Base-by-base conservation (phyloP, 2,329 filamentous ascomycete genomes). In the Neonectria hederae region DNA sequence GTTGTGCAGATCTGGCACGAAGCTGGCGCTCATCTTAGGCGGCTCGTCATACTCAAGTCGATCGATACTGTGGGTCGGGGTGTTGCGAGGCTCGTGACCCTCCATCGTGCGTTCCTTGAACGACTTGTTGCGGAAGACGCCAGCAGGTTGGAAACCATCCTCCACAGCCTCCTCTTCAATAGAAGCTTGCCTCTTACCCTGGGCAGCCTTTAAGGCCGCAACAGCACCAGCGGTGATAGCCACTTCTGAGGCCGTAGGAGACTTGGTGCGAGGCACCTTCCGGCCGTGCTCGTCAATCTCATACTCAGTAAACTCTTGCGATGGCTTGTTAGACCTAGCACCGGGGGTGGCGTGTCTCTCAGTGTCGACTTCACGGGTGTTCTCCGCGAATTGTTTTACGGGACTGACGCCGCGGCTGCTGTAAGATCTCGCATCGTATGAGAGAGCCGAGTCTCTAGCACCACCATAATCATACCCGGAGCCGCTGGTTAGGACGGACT, bases 401-500 rank as follows among this genome's bases (percentile, higher is more conserved):
- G 82, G 81, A 61, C 80, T 83, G 14, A 72, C 60, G 19, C 73
- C 80, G 32, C 80, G 77, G 63, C 73, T 74, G 65, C 76, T 76
- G 5, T 75, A 75, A 7, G 72, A 63, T 51, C 72, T 76, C 26
- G 72, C 76, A 64, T 70, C 69, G 57, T 63, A 78, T 66, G 57
- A 80, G 62, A 68, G 78, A 67, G 59, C 79, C 67, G 68, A 81
- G 22, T 28, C 73, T 76, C 62, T 84, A 79, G 72, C 82, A 70
- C 62, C 80, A 67, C 63, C 69, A 65, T 84, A 85, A 26, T 86
- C 83, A 66, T 85, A 71, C 32, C 82, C 83, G 13, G 88, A 90
- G 10, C 83, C 84, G 38, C 75, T 82, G 3, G 89, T 94, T 57
- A 97, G 76, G 13, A 90, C 87, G 2, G 93, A 97, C 55, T 86